These are phyloP conservation scores for Teunomyces barrocoloradensis DNA, from an alignment of 805 yeast species.

Conservation along the genomic window DNA sequence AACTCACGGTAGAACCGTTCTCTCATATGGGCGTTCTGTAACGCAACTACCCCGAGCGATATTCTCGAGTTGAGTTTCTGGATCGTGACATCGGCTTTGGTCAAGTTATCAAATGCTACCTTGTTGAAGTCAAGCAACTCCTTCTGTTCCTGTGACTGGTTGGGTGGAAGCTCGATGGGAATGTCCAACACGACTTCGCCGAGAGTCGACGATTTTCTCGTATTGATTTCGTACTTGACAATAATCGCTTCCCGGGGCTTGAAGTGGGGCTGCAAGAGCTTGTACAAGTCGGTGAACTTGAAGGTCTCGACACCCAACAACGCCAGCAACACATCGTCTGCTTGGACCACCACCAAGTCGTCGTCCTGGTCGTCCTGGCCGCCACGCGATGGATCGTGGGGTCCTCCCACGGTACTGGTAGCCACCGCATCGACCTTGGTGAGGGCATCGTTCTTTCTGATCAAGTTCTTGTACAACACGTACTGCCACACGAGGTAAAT, in stretches of 20 bases:
- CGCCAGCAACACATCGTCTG: constrained; percentile 45
- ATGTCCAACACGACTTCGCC: constrained; percentile 83
- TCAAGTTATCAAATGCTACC: constrained; percentile 40
- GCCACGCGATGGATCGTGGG: constrained; percentile 6
- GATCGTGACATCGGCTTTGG: constrained; percentile 43
- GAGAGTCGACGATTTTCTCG: constrained; percentile 71
- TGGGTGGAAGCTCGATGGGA: constrained; percentile 42
- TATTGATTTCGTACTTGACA: constrained; percentile 71
- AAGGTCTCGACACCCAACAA: constrained; percentile 53
- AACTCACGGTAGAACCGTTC: constrained; percentile 76
- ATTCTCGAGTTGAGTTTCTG: constrained; percentile 43
- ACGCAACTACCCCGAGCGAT: constrained; percentile 48
- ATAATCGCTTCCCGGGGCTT: constrained; percentile 80
- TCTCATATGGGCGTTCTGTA: constrained; percentile 58
- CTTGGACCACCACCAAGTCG: constrained; percentile 33
- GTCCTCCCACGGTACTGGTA: constrained; percentile 5
- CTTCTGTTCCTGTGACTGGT: constrained; percentile 33
- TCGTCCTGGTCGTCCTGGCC: constrained; percentile 26
- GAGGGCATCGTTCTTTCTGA: constrained; percentile 27
- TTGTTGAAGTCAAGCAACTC: constrained; percentile 38
- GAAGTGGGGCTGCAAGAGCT: constrained; percentile 63
- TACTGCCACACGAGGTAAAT: constrained; percentile 81
- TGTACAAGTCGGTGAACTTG: constrained; percentile 70
- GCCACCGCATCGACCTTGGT: constrained; percentile 40
- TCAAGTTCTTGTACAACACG: constrained; percentile 61